Base-by-base conservation (phyloP, 1,284 basidiomycete genomes). In the Fomitopsis schrenkii region DNA sequence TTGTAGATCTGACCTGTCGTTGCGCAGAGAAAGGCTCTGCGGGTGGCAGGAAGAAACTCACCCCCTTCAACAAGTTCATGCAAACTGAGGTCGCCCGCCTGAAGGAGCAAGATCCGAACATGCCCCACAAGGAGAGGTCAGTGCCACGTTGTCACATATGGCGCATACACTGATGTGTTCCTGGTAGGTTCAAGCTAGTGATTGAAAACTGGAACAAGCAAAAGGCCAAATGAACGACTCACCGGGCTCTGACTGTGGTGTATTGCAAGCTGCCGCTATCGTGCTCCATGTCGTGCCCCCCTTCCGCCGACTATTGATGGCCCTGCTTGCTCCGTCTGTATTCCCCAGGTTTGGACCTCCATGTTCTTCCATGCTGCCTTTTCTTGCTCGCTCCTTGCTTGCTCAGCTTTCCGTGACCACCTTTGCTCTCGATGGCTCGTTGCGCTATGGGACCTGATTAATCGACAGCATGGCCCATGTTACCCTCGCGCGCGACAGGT, bases 11-110 rank as follows among this genome's bases (percentile, higher is more conserved):
- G 28, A 7, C 28, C 38, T 45, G 19, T 6, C 41, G 15, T 33
- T 30, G 26, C 46, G 59, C 58, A 70, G 68, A 67, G 72, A 80
- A 82, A 69, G 79, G 75, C 28, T 67, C 70, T 30, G 73, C 74
- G 50, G 76, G 78, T 44, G 76, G 78, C 62, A 75, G 76, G 62
- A 84, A 82, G 72, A 83, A 83, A 68, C 77, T 90, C 54, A 86
- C 86, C 40, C 80, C 83, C 10, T 92, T 89, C 76, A 91, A 91
- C 73, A 89, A 86, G 72, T 92, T 87, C 73, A 91, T 91, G 88
- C 87, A 89, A 77, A 77, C 80, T 22, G 90, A 92, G 71, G 84
- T 91, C 77, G 84, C 85, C 52, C 85, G 88, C 57, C 78, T 92
- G 70, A 91, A 88, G 78, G 85, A 87, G 67, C 76, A 82, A 14